Evolutionary conservation across 768 basidiomycete species (phyloP), one percentile per base, ranked within the genome.

Genomic region (Calocybe cyanea): DNA sequence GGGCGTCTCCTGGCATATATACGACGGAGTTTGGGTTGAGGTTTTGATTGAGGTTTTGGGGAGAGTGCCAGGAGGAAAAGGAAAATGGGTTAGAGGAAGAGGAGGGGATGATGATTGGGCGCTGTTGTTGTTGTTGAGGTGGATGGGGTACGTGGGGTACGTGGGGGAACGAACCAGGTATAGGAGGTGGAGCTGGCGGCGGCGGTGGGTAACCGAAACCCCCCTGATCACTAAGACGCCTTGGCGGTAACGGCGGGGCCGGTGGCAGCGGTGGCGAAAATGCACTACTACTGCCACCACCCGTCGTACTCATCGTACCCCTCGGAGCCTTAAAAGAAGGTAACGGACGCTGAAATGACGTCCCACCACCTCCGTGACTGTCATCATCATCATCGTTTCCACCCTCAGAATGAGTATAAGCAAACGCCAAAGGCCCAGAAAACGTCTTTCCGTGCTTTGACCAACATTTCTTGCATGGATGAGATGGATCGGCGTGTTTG

Each of bases 381-480:
- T 11, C n/a, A n/a, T n/a, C n/a, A n/a, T n/a, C n/a, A n/a, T n/a
- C n/a, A n/a, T n/a, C n/a, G n/a, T n/a, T n/a, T n/a, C n/a, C n/a
- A n/a, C n/a, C n/a, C n/a, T n/a, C n/a, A n/a, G 25, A 28, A 11
- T 28, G 25, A 3, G 63, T 44, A 75, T 9, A 70, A 52, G 72
- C 73, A 55, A 80, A 82, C 0, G 72, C 67, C 13, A 89, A 63
- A 4, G 84, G 76, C 2, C 84, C 84, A 0, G 68, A 57, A 61
- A 81, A 91, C 0, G 74, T 68, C 52, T 76, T 80, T 0, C 73
- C 72, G 62, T 83, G 83, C 53, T 80, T 82, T 5, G 72, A 65
- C 89, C 88, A 92, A 66, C 90, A 92, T 45, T 75, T 77, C 47
- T 71, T 69, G 57, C 89, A 90, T 5, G 87, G 84, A 45, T 79